A percentile compares a stretch with the other conserved stretches of the same genome.
Conservation (phyloP, 441 rosid genomes). For the Populus hybrid region DNA sequence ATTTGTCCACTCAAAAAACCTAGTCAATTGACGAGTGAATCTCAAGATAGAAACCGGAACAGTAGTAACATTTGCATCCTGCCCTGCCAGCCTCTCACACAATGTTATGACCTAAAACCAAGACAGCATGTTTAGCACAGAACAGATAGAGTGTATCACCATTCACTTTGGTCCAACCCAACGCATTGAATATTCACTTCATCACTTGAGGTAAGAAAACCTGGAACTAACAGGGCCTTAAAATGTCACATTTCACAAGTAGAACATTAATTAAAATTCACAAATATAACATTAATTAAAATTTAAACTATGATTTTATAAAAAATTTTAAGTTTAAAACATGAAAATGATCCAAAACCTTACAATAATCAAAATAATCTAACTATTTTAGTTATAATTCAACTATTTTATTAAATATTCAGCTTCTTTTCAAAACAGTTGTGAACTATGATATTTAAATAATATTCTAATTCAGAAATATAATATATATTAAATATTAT, state of each 20-base stretch:
- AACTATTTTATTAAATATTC: too few relatives aligned
- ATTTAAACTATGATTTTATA: too few relatives aligned
- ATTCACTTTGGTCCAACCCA: neutral
- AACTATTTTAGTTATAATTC: too few relatives aligned
- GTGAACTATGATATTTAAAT: too few relatives aligned
- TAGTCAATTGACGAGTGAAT: slow-evolving; percentile 71
- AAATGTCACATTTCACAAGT: too few relatives aligned
- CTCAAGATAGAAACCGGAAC: slow-evolving; percentile 87
- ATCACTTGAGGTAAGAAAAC: neutral
- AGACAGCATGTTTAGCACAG: neutral
- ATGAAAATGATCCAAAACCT: too few relatives aligned
- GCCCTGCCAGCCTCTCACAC: slow-evolving; percentile 95
- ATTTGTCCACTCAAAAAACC: slow-evolving; percentile 84
- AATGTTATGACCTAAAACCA: slow-evolving; percentile 70
- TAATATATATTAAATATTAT: too few relatives aligned
- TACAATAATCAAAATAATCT: accelerated
- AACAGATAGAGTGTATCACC: slow-evolving; percentile 2
- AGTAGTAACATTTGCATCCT: slow-evolving; percentile 95
- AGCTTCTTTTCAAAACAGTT: too few relatives aligned
- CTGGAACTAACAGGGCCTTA: neutral
- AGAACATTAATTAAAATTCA: too few relatives aligned
- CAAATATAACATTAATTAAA: too few relatives aligned
- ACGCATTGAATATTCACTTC: neutral
- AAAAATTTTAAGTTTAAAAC: too few relatives aligned
- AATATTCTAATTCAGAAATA: too few relatives aligned